Evolutionary conservation across 495 filamentous ascomycete species (phyloP).

Genomic region (Neurospora terricola): DNA sequence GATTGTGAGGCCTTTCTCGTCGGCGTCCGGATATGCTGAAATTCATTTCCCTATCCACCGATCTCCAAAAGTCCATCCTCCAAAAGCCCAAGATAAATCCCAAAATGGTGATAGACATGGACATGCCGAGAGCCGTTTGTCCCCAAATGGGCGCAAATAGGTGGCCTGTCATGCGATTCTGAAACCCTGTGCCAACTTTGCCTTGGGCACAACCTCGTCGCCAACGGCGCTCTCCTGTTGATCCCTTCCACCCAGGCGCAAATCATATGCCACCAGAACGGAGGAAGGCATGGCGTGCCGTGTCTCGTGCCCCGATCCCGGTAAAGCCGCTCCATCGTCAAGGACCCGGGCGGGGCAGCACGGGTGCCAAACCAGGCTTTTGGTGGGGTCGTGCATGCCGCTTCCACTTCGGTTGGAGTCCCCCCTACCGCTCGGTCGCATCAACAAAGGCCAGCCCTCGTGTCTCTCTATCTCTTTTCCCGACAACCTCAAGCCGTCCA

Average conservation of each 20-base stretch:
- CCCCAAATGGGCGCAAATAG: background rate
- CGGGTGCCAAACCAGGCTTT: background rate
- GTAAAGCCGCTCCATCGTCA: background rate
- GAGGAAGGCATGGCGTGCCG: background rate
- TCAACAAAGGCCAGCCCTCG: background rate
- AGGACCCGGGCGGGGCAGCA: background rate
- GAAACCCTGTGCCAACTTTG: background rate
- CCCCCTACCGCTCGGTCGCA: background rate
- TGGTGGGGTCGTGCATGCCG: background rate
- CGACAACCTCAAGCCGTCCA: background rate
- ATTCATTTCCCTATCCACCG: background rate
- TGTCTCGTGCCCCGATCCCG: background rate
- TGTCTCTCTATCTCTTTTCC: background rate
- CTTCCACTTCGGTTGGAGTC: background rate
- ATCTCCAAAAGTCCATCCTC: background rate
- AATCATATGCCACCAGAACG: background rate
- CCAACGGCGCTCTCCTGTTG: background rate
- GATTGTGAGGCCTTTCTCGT: background rate
- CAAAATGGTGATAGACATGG: background rate
- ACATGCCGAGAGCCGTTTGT: background rate
- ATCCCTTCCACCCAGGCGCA: background rate
- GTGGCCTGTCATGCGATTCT: background rate
- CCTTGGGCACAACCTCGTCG: background rate
- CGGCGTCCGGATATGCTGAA: background rate
- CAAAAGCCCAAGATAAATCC: background rate